Evolutionary conservation across 768 basidiomycete genomes (phyloP), one percentile per base, ranked within the genome.

Genomic region (Russula compacta): DNA sequence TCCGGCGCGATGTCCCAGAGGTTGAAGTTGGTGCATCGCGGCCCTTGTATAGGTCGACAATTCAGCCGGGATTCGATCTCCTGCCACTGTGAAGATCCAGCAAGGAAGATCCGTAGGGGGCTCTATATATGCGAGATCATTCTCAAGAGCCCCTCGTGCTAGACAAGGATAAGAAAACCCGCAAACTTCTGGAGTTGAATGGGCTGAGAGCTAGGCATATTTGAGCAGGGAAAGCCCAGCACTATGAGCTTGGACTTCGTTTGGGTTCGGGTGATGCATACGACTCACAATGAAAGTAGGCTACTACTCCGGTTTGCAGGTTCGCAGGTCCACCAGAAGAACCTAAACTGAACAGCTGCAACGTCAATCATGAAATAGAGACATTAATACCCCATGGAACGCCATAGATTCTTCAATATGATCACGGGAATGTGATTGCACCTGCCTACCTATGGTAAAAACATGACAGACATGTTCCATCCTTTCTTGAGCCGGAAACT

Each of bases 401-500:
- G 32, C 21, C 32, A 2, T 29, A 56, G 15, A 38, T 7, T 50
- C 15, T 39, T 44, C 47, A 12, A 47, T 21, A 21, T 39, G 50
- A 49, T 39, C 10, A 43, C 24, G 42, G 32, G 33, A 38, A 51
- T 58, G 40, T n/a, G 39, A 58, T 58, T 48, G 61, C 17, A 51
- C 55, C 58, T 55, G 46, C 56, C 58, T 63, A 55, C 35, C 54
- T 53, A 66, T 72, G 68, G 76, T 68, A 87, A 84, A 74, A 83
- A 93, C 47, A 77, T 79, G 59, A 94, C 90, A 53, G 79, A 78
- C 88, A 94, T 92, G 66, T 81, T 74, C 87, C 88, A 91, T 43
- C 83, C 89, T 68, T 87, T 87, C 75, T 94, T 92, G 67, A 97
- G 77, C 43, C 86, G 79, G 72, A 92, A 97, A 52, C 89, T 87